Conservation (phyloP, 2,329 filamentous ascomycete genomes). For the Microsporum ferrugineum region DNA sequence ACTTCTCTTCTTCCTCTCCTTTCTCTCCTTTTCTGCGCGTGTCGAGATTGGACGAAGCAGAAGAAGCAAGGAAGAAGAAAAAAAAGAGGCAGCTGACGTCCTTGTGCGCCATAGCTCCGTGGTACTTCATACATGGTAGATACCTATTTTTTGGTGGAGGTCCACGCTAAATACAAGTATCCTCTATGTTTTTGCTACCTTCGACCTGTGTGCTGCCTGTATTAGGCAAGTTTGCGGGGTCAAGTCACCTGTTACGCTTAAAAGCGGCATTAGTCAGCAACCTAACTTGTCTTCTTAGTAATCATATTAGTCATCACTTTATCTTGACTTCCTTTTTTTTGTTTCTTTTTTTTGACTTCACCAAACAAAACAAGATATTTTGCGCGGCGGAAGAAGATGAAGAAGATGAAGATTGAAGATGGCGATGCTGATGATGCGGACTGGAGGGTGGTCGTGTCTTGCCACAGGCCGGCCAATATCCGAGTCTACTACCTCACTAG, state of each 20-base stretch:
- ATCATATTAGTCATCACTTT: neutral
- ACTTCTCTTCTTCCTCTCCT: neutral
- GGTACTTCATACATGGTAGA: neutral
- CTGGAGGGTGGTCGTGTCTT: neutral
- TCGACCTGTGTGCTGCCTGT: neutral
- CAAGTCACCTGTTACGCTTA: neutral
- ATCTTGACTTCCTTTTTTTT: neutral
- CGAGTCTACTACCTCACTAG: neutral
- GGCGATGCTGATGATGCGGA: neutral
- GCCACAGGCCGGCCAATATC: neutral
- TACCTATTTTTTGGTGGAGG: neutral
- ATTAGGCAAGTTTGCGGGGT: neutral
- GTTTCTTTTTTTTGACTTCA: neutral
- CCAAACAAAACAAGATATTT: neutral
- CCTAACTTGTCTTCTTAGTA: neutral
- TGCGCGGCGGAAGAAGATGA: neutral
- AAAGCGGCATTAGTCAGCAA: neutral
- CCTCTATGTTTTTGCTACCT: neutral
- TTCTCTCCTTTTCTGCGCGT: neutral
- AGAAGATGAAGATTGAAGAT: neutral
- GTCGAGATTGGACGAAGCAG: neutral
- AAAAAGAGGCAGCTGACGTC: neutral
- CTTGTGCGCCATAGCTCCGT: neutral
- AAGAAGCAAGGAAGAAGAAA: neutral
- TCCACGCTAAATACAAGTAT: neutral